These are phyloP conservation scores for Pharus latifolius DNA, from an alignment of 176 grass and related monocot genomes.

Conservation along the genomic window DNA sequence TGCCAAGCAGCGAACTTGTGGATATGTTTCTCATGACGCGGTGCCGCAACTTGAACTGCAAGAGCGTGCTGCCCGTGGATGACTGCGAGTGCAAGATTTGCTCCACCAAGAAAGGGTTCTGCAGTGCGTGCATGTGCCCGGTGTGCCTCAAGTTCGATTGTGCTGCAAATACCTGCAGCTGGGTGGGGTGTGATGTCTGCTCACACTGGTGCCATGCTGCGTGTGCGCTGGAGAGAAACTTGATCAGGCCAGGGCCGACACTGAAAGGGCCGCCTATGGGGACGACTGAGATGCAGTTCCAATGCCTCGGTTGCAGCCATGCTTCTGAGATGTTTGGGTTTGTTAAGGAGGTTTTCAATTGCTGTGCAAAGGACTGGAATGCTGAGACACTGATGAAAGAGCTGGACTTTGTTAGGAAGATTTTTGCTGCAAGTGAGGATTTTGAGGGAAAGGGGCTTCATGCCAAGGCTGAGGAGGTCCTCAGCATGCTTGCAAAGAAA, in stretches of 20 bases:
- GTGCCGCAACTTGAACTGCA: conserved; percentile 82
- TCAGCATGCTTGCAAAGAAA: conserved; percentile 57
- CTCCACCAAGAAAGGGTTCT: conserved; percentile 77
- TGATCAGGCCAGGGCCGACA: conserved; percentile 78
- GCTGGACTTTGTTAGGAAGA: conserved; percentile 84
- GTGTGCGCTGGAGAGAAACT: conserved; percentile 67
- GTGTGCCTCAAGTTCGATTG: conserved; percentile 93
- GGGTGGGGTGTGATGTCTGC: conserved; percentile 94
- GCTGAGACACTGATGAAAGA: conserved; percentile 66
- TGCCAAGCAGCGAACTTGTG: conserved; percentile 59
- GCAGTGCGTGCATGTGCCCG: conserved; percentile 77
- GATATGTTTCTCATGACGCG: conserved; percentile 77
- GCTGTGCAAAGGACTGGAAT: conserved; percentile 65
- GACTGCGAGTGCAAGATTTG: conserved; percentile 97
- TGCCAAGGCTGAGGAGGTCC: conserved; percentile 75
- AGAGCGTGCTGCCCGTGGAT: conserved; percentile 64
- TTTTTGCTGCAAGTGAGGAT: conserved; percentile 86
- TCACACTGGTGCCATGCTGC: conserved; percentile 94
- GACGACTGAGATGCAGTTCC: conserved; percentile 96
- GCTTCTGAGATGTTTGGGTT: conserved; percentile 98
- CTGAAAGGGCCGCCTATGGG: conserved; percentile 63
- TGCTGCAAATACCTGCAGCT: conserved; percentile 84
- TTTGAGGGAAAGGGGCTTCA: conserved; percentile 90
- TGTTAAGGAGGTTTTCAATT: conserved; percentile 95
- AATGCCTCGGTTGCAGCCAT: conserved; percentile 85